Evolutionary conservation across 257 asterid species (phyloP), one percentile per base, ranked within the genome.

Genomic region (Nicotiana paniculata): DNA sequence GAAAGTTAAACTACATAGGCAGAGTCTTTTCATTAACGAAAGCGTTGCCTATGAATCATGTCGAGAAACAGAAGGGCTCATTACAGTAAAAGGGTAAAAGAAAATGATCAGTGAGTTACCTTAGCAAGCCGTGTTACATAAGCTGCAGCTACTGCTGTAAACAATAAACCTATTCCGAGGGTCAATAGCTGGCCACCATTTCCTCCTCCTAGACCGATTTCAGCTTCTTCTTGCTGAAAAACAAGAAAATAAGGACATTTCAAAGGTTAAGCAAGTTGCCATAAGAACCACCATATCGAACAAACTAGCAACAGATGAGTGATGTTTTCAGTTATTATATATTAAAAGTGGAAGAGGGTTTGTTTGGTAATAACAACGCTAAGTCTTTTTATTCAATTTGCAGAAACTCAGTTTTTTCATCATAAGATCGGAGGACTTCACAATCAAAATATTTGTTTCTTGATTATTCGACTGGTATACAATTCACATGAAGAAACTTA

Each of bases 201-300:
- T 62, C 95, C 95, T 85, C 97, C 96, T 6, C 82, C 35, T 59
- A 92, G 84, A 80, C 95, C 95, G 39, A 87, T 17, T 58, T 84
- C 97, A 54, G 97, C 84, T 64, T 92, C 99, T 72, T 95, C 99
- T 93, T 95, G 97, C 98, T 93, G 91, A 43, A 85, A 30, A 74
- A 58, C n/a, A 58, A 58, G 26, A 58, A 58, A 58, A 57, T 6
- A 57, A 57, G 63, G 63, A 57, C 63, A 18, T 18, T 57, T 57
- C 21, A 2, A 17, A 57, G 24, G 63, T 57, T 57, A 57, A 1
- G 24, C 62, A 58, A 58, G 63, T 58, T 58, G 26, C 26, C 64
- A 58, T n/a, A 4, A 21, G 64, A 58, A 58, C 64, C 11, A 58
- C 64, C 24, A 58, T 58, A 58, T 58, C 2, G 28, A 55, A 58